Evolutionary conservation across 2,329 filamentous ascomycete species (phyloP).

Genomic region (Colletotrichum magnum): DNA sequence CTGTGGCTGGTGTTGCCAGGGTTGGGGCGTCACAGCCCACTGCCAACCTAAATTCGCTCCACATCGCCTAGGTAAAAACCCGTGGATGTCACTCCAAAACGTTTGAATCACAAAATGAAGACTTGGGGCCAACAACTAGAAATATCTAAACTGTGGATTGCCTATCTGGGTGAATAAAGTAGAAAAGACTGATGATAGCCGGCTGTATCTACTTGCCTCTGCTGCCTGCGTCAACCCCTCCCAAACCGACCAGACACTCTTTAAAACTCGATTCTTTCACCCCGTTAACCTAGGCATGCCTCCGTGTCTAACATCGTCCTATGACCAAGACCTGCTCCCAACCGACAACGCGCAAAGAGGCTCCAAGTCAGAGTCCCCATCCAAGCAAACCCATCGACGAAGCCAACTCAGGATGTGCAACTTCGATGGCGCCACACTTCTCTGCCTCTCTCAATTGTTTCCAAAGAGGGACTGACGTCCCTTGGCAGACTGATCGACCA

Average conservation of each 20-base stretch:
- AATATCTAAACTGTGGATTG: conserved; percentile 33
- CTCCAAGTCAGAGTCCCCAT: conserved; percentile 38
- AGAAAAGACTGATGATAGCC: conserved; percentile 33
- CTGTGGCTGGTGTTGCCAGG: background rate
- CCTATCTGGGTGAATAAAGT: conserved; percentile 38
- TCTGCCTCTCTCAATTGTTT: conserved; percentile 9
- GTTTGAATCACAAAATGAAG: background rate
- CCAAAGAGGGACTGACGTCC: conserved; percentile 29
- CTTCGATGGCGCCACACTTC: conserved; percentile 1
- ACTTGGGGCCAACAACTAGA: background rate
- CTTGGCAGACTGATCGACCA: conserved; percentile 25
- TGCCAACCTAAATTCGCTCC: background rate
- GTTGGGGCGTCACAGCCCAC: background rate
- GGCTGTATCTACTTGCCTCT: background rate
- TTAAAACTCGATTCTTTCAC: conserved; percentile 24
- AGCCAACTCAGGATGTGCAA: conserved; percentile 22
- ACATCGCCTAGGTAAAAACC: too few relatives aligned
- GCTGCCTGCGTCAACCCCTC: conserved; percentile 11
- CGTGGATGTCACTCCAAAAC: background rate
- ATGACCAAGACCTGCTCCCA: conserved; percentile 27
- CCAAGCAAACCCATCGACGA: conserved; percentile 36
- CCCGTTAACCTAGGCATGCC: conserved; percentile 22
- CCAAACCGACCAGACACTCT: conserved; percentile 26
- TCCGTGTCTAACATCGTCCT: conserved; percentile 14
- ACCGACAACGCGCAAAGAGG: conserved; percentile 25